Percentiles rank a stretch among this genome's conserved stretches.
These are phyloP conservation scores for Pyricularia sp. DNA, from an alignment of 2,329 filamentous ascomycete species.

Conservation along the genomic window DNA sequence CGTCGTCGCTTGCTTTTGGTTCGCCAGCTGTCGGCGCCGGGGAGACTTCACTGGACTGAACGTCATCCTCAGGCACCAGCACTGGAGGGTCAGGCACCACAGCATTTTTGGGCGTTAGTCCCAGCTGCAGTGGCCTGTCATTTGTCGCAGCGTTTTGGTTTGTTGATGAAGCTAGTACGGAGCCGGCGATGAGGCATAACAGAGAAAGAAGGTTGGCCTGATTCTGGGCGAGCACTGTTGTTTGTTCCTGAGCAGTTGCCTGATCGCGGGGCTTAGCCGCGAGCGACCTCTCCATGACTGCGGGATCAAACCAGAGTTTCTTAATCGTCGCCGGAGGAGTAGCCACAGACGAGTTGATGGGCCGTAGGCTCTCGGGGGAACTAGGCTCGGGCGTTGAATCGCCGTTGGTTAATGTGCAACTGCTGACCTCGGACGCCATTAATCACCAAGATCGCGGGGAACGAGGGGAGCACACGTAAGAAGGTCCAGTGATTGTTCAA, in stretches of 20 bases:
- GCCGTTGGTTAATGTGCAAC: neutral
- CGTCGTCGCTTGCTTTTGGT: neutral
- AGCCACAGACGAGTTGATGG: neutral
- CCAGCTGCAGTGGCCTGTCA: neutral
- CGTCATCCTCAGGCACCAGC: neutral
- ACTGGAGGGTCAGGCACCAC: neutral
- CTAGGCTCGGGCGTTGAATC: neutral
- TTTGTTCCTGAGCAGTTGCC: neutral
- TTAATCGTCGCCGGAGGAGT: neutral
- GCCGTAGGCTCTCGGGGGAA: neutral
- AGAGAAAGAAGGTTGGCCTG: neutral
- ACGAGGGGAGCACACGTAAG: neutral
- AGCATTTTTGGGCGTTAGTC: neutral
- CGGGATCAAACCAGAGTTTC: neutral
- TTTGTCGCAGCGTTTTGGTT: neutral
- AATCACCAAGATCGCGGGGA: neutral
- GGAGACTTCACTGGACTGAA: too few relatives aligned
- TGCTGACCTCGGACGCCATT: neutral
- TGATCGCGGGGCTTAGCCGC: neutral
- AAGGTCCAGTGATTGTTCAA: neutral
- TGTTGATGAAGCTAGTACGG: neutral
- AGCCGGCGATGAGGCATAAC: conserved; percentile 1
- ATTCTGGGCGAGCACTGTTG: neutral
- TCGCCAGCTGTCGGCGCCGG: neutral
- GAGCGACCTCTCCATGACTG: neutral